Evolutionary conservation across 371 early-diverging fungal genomes (phyloP).

Genomic region (Haplosporangium sp.): DNA sequence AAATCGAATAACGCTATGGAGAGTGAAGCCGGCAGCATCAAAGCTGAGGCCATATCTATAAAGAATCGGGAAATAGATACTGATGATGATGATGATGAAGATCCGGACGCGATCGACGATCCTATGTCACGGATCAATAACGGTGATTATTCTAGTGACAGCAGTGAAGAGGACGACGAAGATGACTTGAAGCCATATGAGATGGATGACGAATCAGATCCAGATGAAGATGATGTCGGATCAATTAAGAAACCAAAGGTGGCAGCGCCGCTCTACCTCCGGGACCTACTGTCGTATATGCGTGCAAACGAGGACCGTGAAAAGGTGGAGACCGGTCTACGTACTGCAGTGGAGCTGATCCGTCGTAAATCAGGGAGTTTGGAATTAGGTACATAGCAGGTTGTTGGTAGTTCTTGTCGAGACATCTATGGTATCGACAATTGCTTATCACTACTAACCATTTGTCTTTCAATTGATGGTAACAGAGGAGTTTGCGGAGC

Average conservation of each 20-base stretch:
- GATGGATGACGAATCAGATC: constrained; percentile 49
- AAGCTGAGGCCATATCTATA: neutral
- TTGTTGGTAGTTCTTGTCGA: no score
- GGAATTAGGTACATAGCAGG: constrained; percentile 28
- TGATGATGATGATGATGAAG: constrained; percentile 39
- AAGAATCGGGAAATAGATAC: neutral
- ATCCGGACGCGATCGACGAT: constrained; percentile 32
- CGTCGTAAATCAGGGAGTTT: constrained; percentile 41
- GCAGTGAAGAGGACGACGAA: constrained; percentile 19
- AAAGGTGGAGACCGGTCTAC: constrained; percentile 40
- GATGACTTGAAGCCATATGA: constrained; percentile 41
- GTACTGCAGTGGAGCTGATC: constrained; percentile 32
- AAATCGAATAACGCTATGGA: neutral
- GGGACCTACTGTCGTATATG: constrained; percentile 29
- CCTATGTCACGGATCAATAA: neutral
- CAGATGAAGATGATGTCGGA: constrained; percentile 29
- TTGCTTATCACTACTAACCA: neutral
- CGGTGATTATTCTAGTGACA: neutral
- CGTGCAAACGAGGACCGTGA: constrained; percentile 43
- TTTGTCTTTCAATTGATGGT: neutral
- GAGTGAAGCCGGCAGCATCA: neutral
- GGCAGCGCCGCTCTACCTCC: constrained; percentile 28
- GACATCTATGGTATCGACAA: neutral
- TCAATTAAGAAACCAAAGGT: constrained; percentile 25
- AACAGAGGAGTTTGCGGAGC: constrained; percentile 34